Evolutionary conservation across 176 grass and related monocot genomes (phyloP).

Genomic region (Bromus sterilis): DNA sequence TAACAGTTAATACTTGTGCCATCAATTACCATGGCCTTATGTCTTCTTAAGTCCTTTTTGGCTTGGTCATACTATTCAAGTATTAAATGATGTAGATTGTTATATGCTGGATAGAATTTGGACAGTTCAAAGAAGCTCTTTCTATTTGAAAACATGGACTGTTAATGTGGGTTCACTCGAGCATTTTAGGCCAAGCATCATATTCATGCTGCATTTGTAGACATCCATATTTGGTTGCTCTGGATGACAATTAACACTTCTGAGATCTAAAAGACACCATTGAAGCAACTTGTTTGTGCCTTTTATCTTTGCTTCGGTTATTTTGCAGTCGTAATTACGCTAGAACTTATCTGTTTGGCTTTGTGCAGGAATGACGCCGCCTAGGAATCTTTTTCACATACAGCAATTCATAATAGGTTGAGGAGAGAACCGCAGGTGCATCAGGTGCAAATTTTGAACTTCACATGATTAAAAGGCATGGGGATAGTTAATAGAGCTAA

Average conservation of each 20-base stretch:
- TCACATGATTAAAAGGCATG: constrained; percentile 49
- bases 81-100: neutral
- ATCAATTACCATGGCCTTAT: neutral
- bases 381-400: constrained; percentile 66
- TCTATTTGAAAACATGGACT: neutral
- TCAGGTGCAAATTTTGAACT: constrained; percentile 60
- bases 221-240: neutral
- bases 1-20: neutral
- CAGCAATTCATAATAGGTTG: constrained; percentile 73
- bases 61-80: neutral
- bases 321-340: neutral
- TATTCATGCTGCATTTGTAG: neutral
- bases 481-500: constrained; percentile 82
- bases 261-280: neutral
- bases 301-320: neutral
- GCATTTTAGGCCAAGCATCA: neutral
- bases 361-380: constrained; percentile 54
- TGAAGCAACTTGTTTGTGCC: neutral
- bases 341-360: neutral
- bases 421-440: constrained; percentile 46
- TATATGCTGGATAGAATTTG: neutral
- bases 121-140: neutral
- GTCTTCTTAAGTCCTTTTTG: neutral
- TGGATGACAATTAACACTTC: neutral
- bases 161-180: neutral